Conservation (phyloP, 129 eudicot genomes). For the Tagetes erecta region DNA sequence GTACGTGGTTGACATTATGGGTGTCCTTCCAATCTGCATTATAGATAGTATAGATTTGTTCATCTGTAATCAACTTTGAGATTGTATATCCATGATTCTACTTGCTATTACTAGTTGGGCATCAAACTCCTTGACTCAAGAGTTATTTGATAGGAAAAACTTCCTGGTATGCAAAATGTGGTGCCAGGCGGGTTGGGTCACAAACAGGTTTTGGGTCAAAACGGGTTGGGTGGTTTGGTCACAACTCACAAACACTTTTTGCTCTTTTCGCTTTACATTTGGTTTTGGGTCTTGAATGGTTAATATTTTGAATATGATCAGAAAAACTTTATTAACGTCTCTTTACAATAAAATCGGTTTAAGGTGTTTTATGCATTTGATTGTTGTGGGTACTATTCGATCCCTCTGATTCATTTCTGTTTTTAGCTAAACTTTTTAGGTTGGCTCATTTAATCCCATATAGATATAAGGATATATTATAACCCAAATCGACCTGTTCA, state of each 20-base stretch:
- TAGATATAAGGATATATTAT: background rate
- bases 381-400: background rate
- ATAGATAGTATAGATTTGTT: background rate
- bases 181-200: background rate
- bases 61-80: slow-evolving; percentile 37
- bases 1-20: too few relatives aligned
- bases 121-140: slow-evolving; percentile 70
- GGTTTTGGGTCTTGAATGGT: background rate
- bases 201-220: background rate
- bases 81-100: slow-evolving; percentile 78
- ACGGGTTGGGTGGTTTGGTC: background rate
- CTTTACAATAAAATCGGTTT: background rate
- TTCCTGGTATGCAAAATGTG: slow-evolving; percentile 54
- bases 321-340: background rate
- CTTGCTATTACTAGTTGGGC: slow-evolving; percentile 86
- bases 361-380: background rate
- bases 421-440: background rate
- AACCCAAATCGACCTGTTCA: background rate
- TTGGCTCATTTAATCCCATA: background rate
- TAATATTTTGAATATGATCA: background rate
- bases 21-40: too few relatives aligned
- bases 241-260: background rate
- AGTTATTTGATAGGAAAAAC: slow-evolving; percentile 63
- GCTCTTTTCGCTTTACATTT: background rate
- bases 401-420: background rate